Conservation (phyloP, 441 rosid genomes). For the Euphorbia celastroides region DNA sequence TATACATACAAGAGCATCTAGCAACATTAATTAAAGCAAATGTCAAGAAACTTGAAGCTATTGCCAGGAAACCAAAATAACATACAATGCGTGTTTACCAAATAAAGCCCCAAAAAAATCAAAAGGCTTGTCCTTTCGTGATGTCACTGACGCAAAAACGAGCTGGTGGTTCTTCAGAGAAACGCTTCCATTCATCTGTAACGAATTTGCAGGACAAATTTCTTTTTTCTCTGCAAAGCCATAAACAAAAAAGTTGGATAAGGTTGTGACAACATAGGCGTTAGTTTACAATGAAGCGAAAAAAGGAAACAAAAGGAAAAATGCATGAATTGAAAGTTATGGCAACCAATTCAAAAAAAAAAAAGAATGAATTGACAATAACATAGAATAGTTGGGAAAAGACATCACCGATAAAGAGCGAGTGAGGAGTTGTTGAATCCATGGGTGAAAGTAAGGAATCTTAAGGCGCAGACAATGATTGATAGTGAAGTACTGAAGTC, state of each 20-base stretch:
- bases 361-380: too few relatives aligned
- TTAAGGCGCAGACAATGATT: not conserved
- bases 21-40: not conserved
- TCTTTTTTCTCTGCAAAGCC: not conserved
- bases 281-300: not conserved
- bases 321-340: not conserved
- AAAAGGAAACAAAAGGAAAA: not conserved
- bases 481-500: too few relatives aligned
- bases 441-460: not conserved
- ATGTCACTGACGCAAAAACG: constrained; percentile 22
- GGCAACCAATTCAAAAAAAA: not conserved
- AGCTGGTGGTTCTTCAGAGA: constrained; percentile 17
- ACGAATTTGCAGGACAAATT: constrained; percentile 9
- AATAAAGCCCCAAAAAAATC: constrained; percentile 26
- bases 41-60: not conserved
- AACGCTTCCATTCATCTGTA: constrained; percentile 19
- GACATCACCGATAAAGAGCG: not conserved
- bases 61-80: not conserved
- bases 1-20: not conserved
- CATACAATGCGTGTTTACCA: constrained; percentile 18
- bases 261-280: not conserved
- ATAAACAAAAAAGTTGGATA: not conserved
- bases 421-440: not conserved
- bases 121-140: constrained; percentile 29
- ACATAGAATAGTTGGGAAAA: too few relatives aligned